Evolutionary conservation across 208 protist species (phyloP), one percentile per base, ranked within the genome.

Genomic region (Leishmania arabica): DNA sequence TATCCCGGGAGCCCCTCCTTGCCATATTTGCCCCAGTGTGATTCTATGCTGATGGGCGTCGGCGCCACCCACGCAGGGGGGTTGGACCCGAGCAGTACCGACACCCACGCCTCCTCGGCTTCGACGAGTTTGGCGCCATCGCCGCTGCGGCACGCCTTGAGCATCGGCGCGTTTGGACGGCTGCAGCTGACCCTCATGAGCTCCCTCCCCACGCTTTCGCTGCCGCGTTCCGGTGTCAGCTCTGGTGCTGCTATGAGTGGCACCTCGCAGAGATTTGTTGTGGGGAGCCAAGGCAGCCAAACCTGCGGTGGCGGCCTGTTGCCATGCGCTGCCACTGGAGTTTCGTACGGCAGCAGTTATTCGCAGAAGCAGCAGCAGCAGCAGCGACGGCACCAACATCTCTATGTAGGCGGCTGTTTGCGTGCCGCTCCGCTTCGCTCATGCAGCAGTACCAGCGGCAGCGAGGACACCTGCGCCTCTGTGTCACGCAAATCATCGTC

Each of bases 151-250:
- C 85, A 88, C 72, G 72, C 54, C n/a, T 40, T 88, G 34, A 77
- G 70, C 53, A 73, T 82, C 56, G 82, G 77, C 0, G 75, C 75
- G 42, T 27, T 75, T 17, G 85, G 85, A n/a, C 81, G 56, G 64
- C 78, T 88, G 75, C 85, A 84, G 54, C 37, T 88, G 70, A 86
- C 75, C 60, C 78, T 88, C 13, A 84, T 40, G 8, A 77, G 70
- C 81, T 87, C 84, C 6, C 76, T 80, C 54, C 69, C 76, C 4
- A 78, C 70, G 1, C 68, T 66, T 11, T 73, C 81, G 3, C 40
- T 78, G 77, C 54, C 49, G 27, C 60, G 34, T 21, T 37, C 81
- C 8, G 31, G 17, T 37, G 7, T 21, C 45, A 51, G 3, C 70
- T 27, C 42, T 1, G 64, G 31, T 7, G 58, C n/a, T 34, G 72